Percentiles rank a stretch among this genome's conserved stretches.
Conservation (phyloP, 164 flowering plant genomes). For the Stephania cephalantha region DNA sequence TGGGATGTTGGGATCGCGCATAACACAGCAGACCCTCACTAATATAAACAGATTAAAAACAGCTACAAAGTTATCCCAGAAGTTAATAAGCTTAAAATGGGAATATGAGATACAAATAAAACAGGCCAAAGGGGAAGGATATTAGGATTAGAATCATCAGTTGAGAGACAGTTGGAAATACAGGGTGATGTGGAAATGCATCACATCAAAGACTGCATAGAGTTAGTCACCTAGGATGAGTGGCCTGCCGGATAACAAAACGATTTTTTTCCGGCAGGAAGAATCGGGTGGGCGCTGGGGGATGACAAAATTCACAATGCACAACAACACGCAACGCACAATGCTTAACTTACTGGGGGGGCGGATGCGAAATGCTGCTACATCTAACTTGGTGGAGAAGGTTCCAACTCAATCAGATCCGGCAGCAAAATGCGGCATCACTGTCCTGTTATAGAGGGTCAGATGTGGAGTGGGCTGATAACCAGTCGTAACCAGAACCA, state of each 20-base stretch:
- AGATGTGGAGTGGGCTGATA: conserved; percentile 45
- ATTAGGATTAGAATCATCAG: neutral
- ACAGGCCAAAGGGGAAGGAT: neutral
- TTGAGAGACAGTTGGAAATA: neutral
- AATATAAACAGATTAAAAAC: no score
- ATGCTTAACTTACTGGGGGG: neutral
- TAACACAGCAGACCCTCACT: no score
- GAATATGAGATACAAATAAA: no score
- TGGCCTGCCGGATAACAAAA: conserved; percentile 5
- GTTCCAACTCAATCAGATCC: neutral
- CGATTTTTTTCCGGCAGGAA: conserved; percentile 1
- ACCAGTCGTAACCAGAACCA: conserved; percentile 42
- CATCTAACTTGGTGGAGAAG: neutral
- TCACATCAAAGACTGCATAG: neutral
- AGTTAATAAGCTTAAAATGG: no score
- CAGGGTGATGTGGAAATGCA: neutral
- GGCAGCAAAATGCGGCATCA: neutral
- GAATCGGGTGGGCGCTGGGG: conserved; percentile 2
- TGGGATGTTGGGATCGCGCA: no score
- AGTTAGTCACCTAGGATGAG: conserved; percentile 12
- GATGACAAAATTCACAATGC: neutral
- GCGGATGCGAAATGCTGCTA: neutral
- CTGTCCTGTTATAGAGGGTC: conserved; percentile 13
- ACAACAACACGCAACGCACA: neutral
- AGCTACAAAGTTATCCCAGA: no score